phyloP scores from a whole-genome alignment of 2,329 filamentous ascomycete genomes.

The Colletotrichum shisoi region DNA sequence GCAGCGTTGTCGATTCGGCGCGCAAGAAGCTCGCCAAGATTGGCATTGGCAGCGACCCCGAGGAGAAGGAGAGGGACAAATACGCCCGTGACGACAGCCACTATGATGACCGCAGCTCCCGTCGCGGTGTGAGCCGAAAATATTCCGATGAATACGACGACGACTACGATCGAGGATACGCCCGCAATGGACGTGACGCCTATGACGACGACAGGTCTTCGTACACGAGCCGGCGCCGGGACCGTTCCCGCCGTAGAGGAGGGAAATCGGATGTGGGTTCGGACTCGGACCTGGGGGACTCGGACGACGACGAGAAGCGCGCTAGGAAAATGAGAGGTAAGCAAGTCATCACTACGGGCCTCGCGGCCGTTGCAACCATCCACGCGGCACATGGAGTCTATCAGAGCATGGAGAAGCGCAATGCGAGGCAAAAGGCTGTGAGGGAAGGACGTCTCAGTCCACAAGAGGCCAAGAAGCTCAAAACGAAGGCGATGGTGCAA shows the following conservation, averaged over 20 bases:
- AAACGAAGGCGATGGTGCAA: slow-evolving; percentile 64
- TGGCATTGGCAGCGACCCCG: slow-evolving; percentile 63
- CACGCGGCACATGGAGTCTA: slow-evolving; percentile 68
- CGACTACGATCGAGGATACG: slow-evolving; percentile 52
- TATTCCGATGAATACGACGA: slow-evolving; percentile 59
- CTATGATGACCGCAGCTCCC: slow-evolving; percentile 51
- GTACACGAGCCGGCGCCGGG: slow-evolving; percentile 52
- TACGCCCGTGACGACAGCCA: slow-evolving; percentile 55
- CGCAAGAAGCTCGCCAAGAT: slow-evolving; percentile 68
- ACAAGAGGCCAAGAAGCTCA: slow-evolving; percentile 63
- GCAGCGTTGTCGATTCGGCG: slow-evolving; percentile 70
- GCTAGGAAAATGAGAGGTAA: slow-evolving; percentile 69
- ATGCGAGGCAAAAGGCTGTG: slow-evolving; percentile 62
- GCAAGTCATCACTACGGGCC: slow-evolving; percentile 64
- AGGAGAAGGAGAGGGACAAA: slow-evolving; percentile 50
- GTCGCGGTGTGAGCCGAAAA: slow-evolving; percentile 49
- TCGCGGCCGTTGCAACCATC: slow-evolving; percentile 67
- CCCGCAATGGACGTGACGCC: slow-evolving; percentile 51
- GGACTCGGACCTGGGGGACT: slow-evolving; percentile 65
- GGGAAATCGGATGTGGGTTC: slow-evolving; percentile 59
- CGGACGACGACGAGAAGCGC: slow-evolving; percentile 63
- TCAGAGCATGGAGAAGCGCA: slow-evolving; percentile 65
- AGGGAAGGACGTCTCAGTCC: slow-evolving; percentile 61
- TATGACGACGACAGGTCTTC: slow-evolving; percentile 58
- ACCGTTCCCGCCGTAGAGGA: slow-evolving; percentile 48